Conservation (phyloP, 148 eudicot genomes). For the Polygonum aviculare region DNA sequence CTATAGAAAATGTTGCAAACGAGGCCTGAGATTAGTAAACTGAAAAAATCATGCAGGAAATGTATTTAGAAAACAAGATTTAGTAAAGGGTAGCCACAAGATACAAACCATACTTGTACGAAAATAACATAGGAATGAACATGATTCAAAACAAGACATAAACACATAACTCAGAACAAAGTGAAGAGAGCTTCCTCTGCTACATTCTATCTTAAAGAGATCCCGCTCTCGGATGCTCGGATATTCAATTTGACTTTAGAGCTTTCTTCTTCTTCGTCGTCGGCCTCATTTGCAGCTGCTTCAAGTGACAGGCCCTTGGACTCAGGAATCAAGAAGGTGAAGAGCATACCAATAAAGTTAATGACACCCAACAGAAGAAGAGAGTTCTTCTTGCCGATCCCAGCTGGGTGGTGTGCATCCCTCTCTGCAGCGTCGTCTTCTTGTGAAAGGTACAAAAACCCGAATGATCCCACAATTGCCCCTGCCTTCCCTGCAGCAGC, state of each 20-base stretch:
- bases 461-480: slow-evolving; percentile 26
- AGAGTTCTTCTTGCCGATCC: slow-evolving; percentile 26
- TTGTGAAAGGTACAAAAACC: slow-evolving; percentile 25
- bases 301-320: slow-evolving; percentile 13
- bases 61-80: not conserved
- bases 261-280: not conserved
- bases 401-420: slow-evolving; percentile 17
- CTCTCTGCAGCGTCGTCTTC: slow-evolving; percentile 15
- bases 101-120: not conserved
- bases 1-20: not conserved
- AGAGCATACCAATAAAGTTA: slow-evolving; percentile 10
- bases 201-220: not conserved
- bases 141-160: not conserved
- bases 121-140: not conserved
- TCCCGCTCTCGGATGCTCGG: not conserved
- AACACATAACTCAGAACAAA: not conserved
- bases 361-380: slow-evolving; percentile 11
- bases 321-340: slow-evolving; percentile 11
- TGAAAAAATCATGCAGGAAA: not conserved
- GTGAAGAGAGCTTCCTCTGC: not conserved
- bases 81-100: not conserved
- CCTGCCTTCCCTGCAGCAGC: slow-evolving; percentile 27
- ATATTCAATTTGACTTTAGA: not conserved
- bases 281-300: not conserved
- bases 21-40: not conserved